Evolutionary conservation across 441 rosid genomes (phyloP).

Genomic region (Macaranga tanarius): DNA sequence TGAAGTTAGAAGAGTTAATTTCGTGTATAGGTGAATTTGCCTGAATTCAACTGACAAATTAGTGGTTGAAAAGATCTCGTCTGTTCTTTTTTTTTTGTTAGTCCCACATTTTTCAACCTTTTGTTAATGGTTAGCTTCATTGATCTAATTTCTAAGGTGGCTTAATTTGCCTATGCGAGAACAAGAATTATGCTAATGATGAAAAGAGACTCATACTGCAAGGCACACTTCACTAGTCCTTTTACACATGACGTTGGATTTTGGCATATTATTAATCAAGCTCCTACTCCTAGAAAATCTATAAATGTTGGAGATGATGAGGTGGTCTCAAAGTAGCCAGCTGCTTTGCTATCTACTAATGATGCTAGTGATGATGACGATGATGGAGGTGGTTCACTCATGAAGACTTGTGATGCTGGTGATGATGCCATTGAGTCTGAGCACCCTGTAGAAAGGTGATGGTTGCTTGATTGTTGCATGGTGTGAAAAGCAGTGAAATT

Average conservation of each 20-base stretch:
- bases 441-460: constrained; percentile 22
- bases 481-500: constrained; percentile 21
- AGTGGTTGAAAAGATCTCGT: constrained; percentile 1
- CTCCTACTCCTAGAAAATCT: constrained; percentile 70
- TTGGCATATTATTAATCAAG: constrained; percentile 3
- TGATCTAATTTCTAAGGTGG: no score
- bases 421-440: constrained; percentile 21
- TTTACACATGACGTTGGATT: no score
- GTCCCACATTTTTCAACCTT: no score
- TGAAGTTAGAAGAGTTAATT: no score
- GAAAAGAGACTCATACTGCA: neutral
- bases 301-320: constrained; percentile 45
- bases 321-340: constrained; percentile 29
- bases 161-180: no score
- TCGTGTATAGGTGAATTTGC: neutral
- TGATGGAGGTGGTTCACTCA: constrained; percentile 33
- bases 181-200: neutral
- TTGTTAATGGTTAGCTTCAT: no score
- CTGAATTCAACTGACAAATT: neutral
- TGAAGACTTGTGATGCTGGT: constrained; percentile 10
- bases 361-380: constrained; percentile 30
- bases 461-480: constrained; percentile 29
- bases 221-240: no score
- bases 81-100: constrained; percentile 7
- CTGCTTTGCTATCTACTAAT: constrained; percentile 24